Evolutionary conservation across 306 rosid species (phyloP), one percentile per base, ranked within the genome.

Genomic region (Chamaecrista fasciculata): DNA sequence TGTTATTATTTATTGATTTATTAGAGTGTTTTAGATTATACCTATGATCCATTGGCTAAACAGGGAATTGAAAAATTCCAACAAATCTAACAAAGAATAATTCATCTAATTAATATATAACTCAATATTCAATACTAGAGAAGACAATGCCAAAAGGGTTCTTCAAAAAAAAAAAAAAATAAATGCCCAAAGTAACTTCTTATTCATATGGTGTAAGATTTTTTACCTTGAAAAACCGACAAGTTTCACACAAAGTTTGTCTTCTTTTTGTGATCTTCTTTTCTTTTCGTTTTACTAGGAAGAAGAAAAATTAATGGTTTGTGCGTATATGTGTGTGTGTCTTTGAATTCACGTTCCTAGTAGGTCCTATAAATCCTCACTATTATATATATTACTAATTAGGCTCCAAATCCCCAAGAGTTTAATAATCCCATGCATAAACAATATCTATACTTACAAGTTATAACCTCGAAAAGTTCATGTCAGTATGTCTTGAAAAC

Each of bases 371-470:
- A 15, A 16, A 20, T 57, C 36, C 43, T 63, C 18, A n/a, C n/a
- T n/a, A n/a, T 46, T 37, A 36, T 7, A 37, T 37, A 34, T 8
- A 59, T 16, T 5, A n/a, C n/a, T 8, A 63, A 24, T 21, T 21
- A 28, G 40, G 69, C 73, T 66, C n/a, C 81, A 80, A 80, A 80
- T 76, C 84, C 84, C 81, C 9, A 78, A 66, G 70, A 15, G 28
- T 67, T 67, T 68, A 74, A 49, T 44, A 66, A 62, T 28, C 67
- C 75, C 73, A 73, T 55, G 12, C 28, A 51, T 76, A 28, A 24
- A 29, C 47, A 42, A 56, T 43, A 4, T 33, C 36, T 33, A 34
- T 6, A 56, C 43, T 37, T 2, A 5, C 7, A 36, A 5, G 1
- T 3, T 3, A 29, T 29, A 20, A 37, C 70, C 73, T 72, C 76